phyloP scores from a whole-genome alignment of 164 flowering plant genomes.

The Litsea cubeba region DNA sequence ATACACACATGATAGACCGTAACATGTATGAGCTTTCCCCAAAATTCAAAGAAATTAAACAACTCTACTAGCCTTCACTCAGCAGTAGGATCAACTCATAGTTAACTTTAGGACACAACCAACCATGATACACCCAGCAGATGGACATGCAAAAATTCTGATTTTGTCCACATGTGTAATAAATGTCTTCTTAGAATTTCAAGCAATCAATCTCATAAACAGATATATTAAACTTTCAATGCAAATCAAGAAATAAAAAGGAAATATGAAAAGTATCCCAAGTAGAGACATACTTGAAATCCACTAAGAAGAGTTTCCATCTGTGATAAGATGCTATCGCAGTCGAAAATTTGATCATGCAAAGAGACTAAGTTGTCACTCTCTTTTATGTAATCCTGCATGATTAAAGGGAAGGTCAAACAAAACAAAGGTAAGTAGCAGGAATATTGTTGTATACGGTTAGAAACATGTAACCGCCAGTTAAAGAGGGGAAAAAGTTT shows the following conservation, averaged over 20 bases:
- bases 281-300: conserved; percentile 62
- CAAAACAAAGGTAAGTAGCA: background rate
- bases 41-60: too few species aligned
- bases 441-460: background rate
- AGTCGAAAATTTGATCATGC: conserved; percentile 94
- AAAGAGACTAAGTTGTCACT: conserved; percentile 94
- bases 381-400: conserved; percentile 91
- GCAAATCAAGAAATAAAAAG: background rate
- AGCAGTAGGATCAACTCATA: too few species aligned
- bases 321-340: conserved; percentile 85
- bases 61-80: too few species aligned
- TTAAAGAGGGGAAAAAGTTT: background rate
- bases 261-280: background rate
- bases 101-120: too few species aligned
- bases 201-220: background rate
- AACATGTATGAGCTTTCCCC: too few species aligned
- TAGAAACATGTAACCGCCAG: conserved; percentile 1
- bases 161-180: background rate
- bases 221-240: background rate
- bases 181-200: background rate
- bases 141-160: too few species aligned
- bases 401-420: background rate
- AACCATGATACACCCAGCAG: too few species aligned
- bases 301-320: conserved; percentile 98
- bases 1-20: too few species aligned